Base-by-base conservation (phyloP, 257 asterid genomes). In the Leptodermis oblonga region DNA sequence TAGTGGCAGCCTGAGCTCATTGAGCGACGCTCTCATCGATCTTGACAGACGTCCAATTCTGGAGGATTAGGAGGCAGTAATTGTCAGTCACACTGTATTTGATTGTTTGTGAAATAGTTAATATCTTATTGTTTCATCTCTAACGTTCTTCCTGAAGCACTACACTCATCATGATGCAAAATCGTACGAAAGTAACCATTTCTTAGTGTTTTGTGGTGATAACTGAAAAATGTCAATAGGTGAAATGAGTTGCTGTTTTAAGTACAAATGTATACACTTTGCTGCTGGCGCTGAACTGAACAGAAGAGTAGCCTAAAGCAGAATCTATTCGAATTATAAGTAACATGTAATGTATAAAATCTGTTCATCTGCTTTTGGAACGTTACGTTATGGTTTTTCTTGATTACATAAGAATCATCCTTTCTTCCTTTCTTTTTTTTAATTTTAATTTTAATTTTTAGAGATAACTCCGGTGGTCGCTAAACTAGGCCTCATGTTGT, bases 21-120 rank as follows among this genome's bases (percentile, higher is more conserved):
- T 84, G 73, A 67, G 86, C 0, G 90, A 86, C 51, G 79, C 76
- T 9, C 73, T 78, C 25, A 80, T 83, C 9, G 91, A 87, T 72
- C 83, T 86, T 34, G 90, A 87, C 68, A 77, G 75, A 23, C 88
- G 83, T 72, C 88, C 85, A 61, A 82, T 86, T 70, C 84, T 85
- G 75, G 92, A 84, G 74, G 93, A 86, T 76, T 91, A n/a, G n/a
- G n/a, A 82, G 76, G 46, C 71, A 37, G 75, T 41, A 43, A 73
- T 59, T 51, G 51, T 10, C 52, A n/a, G 23, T 51, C 26, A 13
- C 33, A 25, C 20, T 41, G 61, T 65, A n/a, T n/a, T n/a, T n/a
- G n/a, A 43, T n/a, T 72, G 7, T 65, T 52, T 64, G 48, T 71
- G 39, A 63, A 13, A 17, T 53, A 30, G 48, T 53, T 18, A n/a